Percentiles rank a stretch among this genome's conserved stretches.
Evolutionary conservation across 768 basidiomycete genomes (phyloP).

Genomic region (Wakefieldia striispora): DNA sequence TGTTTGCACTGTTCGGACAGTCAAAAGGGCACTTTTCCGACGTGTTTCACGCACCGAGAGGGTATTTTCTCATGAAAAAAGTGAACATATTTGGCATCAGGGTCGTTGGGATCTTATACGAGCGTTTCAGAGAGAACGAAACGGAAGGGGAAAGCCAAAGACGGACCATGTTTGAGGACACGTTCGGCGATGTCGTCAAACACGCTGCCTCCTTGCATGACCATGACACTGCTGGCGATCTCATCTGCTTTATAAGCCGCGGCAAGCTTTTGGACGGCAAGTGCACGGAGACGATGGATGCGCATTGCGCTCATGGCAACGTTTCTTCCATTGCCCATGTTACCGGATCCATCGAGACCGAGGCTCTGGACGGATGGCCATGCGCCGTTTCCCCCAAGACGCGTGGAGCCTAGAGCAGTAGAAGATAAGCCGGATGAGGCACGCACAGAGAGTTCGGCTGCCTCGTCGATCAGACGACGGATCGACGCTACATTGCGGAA

Average conservation of each 20-base stretch:
- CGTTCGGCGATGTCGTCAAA: constrained; percentile 91
- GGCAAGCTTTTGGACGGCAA: constrained; percentile 86
- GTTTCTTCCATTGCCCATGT: constrained; percentile 59
- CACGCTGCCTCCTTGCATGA: constrained; percentile 92
- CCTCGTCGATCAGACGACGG: constrained; percentile 83
- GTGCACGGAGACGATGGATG: constrained; percentile 71
- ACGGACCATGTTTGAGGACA: constrained; percentile 68
- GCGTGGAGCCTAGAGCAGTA: constrained; percentile 67
- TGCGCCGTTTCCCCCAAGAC: constrained; percentile 41
- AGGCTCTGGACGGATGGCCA: constrained; percentile 66
- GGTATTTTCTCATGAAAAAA: constrained; percentile 97
- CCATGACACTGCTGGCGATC: constrained; percentile 90
- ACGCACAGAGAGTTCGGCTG: constrained; percentile 83
- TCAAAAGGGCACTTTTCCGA: constrained; percentile 8
- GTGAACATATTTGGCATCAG: constrained; percentile 84
- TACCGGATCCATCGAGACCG: constrained; percentile 59
- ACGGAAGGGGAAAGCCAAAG: neutral
- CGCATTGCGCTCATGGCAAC: constrained; percentile 84
- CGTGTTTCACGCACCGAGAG: constrained; percentile 60
- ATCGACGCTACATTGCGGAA: constrained; percentile 75
- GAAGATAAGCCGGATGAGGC: constrained; percentile 83
- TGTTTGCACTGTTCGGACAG: constrained; percentile 33
- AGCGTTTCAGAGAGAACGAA: neutral
- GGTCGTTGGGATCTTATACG: constrained; percentile 63
- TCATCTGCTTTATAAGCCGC: constrained; percentile 86